Evolutionary conservation across 345 rosid species (phyloP).

Genomic region (Lenwebbia sp.): DNA sequence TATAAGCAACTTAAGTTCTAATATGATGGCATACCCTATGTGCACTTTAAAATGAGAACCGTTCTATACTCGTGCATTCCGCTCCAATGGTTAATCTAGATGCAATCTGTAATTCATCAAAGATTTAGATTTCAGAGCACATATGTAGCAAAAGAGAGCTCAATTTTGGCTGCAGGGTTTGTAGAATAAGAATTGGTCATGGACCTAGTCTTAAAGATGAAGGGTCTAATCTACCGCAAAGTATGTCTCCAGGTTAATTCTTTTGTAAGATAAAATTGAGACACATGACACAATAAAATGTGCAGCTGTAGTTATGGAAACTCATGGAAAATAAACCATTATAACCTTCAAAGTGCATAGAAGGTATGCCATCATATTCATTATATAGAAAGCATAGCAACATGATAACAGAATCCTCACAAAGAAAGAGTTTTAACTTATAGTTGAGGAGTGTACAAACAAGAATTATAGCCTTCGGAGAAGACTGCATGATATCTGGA

Average conservation of each 20-base stretch:
- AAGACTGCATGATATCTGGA: conserved; percentile 25
- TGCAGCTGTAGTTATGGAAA: not conserved
- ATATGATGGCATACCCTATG: not conserved
- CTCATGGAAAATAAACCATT: not conserved
- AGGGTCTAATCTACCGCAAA: not conserved
- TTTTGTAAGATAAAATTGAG: not conserved
- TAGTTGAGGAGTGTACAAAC: conserved; percentile 82
- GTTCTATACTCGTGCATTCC: not conserved
- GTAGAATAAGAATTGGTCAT: not conserved
- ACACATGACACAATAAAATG: not conserved
- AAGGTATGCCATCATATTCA: not conserved
- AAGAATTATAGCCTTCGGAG: conserved; percentile 76
- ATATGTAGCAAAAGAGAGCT: not conserved
- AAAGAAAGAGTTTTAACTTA: conserved; percentile 3
- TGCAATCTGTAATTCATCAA: not conserved
- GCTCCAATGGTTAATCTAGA: not conserved
- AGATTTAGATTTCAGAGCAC: not conserved
- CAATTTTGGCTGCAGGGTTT: not conserved
- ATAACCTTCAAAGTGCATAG: not conserved
- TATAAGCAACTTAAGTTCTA: not conserved
- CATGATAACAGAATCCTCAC: not conserved
- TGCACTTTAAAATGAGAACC: not conserved
- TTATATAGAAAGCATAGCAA: not conserved
- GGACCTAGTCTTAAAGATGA: not conserved
- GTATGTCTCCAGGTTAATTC: not conserved